Base-by-base conservation (phyloP, 768 basidiomycete species). In the Tylopilus intermedius region DNA sequence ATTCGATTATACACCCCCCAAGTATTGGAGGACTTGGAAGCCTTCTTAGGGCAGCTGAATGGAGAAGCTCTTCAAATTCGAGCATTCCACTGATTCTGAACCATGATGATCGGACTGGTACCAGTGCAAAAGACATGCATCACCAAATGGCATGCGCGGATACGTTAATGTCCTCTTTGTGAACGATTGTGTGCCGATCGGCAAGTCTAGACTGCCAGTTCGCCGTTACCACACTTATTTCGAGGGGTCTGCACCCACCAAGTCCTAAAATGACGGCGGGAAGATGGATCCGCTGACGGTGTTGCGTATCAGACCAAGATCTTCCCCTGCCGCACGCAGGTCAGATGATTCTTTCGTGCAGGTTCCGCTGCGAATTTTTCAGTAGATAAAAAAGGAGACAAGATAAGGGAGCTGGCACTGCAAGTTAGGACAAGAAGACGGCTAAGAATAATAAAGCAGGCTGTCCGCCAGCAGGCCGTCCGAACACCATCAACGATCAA, bases 401-500 rank as follows among this genome's bases (percentile, higher is more conserved):
- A 50, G 41, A 32, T 29, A 32, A 40, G 39, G 38, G 27, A 30
- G 40, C 22, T 21, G 30, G 10, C 41, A 32, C 33, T 37, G 50
- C 33, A 27, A 42, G 33, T 48, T 42, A 9, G 41, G 49, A 49
- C 48, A 58, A 54, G 47, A 58, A 40, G 32, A 33, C 35, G 24
- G 45, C 7, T n/a, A 50, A 21, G 38, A 51, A 50, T 40, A 55
- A 35, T 51, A 49, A 29, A 55, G 14, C 46, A 43, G 45, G 43
- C 47, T 37, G 48, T 35, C 39, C 37, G 27, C 51, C 47, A 53
- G 33, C 48, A 45, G 41, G 50, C 51, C 41, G 52, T 29, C 52
- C 43, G 56, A 55, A 65, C 21, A 40, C 45, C 49, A 47, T 56
- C 51, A 57, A 32, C 24, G 46, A 11, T 50, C 29, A 64, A 65